Base-by-base conservation (phyloP, 176 grass and related monocot genomes). In the Avena eriantha region DNA sequence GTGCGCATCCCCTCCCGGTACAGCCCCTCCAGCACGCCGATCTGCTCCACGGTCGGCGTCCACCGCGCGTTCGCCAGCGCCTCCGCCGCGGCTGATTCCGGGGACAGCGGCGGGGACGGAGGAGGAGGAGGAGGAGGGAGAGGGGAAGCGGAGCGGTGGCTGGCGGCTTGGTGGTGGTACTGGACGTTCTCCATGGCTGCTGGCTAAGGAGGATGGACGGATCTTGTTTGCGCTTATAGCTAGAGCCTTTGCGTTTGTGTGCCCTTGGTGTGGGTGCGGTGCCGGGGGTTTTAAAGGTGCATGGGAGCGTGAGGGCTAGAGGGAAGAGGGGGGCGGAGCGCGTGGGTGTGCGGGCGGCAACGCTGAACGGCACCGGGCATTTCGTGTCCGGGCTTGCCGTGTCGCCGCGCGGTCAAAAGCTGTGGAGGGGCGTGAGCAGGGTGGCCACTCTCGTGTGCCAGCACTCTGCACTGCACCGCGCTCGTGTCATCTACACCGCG, bases 11-110 rank as follows among this genome's bases (percentile, higher is more conserved):
- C 97, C 81, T 94, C 80, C 31, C 65, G 85, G 50, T 96, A 99
- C 68, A 99, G 82, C 47, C 80, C 86, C 46, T 99, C 94, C 53
- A 99, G 92, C 34, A 94, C 85, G 9, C 82, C 45, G 26, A 96
- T 90, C 83, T 99, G 94, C 83, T 96, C 97, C 89, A 88, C 94
- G 8, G 92, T 99, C 17, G 97, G 97, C 65, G 76, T 93, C 94
- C 97, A 99, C 82, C 94, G 73, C 51, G 82, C 46, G 57, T 71
- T 91, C 36, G 66, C 67, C 80, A 80, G 47, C 59, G 79, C 79
- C 0, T n/a, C 68, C 19, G 47, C 55, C 11, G 69, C 60, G 7
- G 55, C 46, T 0, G 82, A 49, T 1, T 66, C 12, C 64, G 79
- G 77, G 0, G 86, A 87, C 61, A 85, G 69, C 82, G 76, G 82